Percentiles rank a stretch among this genome's conserved stretches.
Evolutionary conservation across 164 flowering plant genomes (phyloP).

Genomic region (Kalanchoe fedtschenkoi): DNA sequence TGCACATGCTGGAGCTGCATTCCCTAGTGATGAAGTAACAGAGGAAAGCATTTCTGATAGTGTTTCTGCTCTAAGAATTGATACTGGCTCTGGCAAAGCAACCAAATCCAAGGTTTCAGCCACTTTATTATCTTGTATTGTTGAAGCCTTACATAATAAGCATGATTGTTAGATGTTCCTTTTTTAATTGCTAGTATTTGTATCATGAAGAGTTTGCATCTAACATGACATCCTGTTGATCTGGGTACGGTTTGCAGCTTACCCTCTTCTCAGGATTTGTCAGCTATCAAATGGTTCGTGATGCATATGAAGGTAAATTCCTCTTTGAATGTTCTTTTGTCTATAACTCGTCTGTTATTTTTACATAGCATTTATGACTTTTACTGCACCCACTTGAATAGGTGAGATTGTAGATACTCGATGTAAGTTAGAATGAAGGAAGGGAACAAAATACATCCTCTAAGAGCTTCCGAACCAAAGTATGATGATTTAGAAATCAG

Average conservation of each 20-base stretch:
- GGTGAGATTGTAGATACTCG: not conserved
- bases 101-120: slow-evolving; percentile 53
- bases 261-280: slow-evolving; percentile 99
- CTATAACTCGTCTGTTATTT: not conserved
- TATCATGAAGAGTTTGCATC: too few species aligned
- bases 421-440: too few species aligned
- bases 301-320: slow-evolving; percentile 82
- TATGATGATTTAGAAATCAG: not conserved
- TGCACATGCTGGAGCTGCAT: slow-evolving; percentile 92
- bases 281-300: slow-evolving; percentile 97
- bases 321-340: not conserved
- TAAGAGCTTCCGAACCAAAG: not conserved
- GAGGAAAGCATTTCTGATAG: slow-evolving; percentile 26
- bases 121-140: not conserved
- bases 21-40: slow-evolving; percentile 42
- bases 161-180: not conserved
- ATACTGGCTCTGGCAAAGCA: slow-evolving; percentile 25
- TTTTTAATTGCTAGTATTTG: not conserved
- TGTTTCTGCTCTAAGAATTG: slow-evolving; percentile 21
- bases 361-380: not conserved
- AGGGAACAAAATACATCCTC: not conserved
- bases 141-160: not conserved
- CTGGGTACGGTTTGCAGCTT: slow-evolving; percentile 37
- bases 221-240: slow-evolving; percentile 6
- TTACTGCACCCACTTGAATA: not conserved